Conservation (phyloP, 176 grass and related monocot species). For the bread wheat (Triticum aestivum) region DNA sequence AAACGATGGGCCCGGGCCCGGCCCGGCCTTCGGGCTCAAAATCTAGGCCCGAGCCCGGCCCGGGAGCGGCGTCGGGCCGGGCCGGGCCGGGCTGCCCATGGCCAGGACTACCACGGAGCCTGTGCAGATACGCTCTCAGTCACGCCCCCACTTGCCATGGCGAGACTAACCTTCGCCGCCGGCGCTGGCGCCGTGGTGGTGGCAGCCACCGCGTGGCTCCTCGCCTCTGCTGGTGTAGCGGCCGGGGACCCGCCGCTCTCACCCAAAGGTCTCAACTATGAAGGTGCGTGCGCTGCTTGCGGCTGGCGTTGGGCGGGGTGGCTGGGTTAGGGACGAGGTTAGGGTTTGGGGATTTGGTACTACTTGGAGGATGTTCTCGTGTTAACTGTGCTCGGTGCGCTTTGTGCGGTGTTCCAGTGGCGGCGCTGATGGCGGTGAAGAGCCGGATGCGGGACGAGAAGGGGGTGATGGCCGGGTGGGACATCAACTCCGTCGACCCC, state of each 20-base stretch:
- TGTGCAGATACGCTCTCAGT: constrained; percentile 4
- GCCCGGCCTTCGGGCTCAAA: too few relatives aligned
- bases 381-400: not conserved
- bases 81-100: too few relatives aligned
- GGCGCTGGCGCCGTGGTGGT: not conserved
- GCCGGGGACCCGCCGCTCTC: constrained; percentile 82
- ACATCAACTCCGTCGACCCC: constrained; percentile 96
- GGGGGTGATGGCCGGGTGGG: constrained; percentile 70
- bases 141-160: constrained; percentile 16
- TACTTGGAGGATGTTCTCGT: not conserved
- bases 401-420: constrained; percentile 52
- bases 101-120: not conserved
- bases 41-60: too few relatives aligned
- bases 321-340: not conserved
- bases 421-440: constrained; percentile 91
- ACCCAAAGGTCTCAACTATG: constrained; percentile 96
- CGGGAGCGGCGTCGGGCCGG: too few relatives aligned
- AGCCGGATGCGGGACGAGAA: constrained; percentile 85
- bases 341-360: not conserved
- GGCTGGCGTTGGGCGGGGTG: not conserved
- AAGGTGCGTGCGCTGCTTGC: constrained; percentile 40
- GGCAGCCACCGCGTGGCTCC: not conserved
- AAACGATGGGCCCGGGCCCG: too few relatives aligned
- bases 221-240: not conserved
- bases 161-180: not conserved